These are phyloP conservation scores for Conticribra guillardii DNA, from an alignment of 108 stramenopile genomes.

Conservation along the genomic window DNA sequence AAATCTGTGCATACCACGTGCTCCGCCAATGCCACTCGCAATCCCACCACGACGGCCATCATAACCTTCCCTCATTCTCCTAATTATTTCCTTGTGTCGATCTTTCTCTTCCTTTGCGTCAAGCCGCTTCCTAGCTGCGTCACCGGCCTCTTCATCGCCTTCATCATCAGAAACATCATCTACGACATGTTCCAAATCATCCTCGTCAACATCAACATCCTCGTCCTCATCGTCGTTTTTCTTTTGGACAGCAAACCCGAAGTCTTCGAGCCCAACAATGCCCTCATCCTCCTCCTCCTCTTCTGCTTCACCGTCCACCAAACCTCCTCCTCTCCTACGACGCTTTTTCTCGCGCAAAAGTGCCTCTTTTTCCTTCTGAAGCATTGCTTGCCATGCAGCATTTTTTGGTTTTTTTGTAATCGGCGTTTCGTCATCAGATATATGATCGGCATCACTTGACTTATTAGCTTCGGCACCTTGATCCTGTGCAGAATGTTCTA, in stretches of 20 bases:
- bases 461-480: constrained; percentile 9
- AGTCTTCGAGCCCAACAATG: constrained; percentile 89
- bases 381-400: constrained; percentile 80
- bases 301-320: constrained; percentile 85
- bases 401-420: constrained; percentile 60
- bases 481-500: no score
- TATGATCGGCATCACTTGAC: not conserved
- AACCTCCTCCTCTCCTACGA: constrained; percentile 58
- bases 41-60: constrained; percentile 88
- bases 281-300: constrained; percentile 93
- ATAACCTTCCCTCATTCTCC: constrained; percentile 89
- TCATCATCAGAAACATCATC: constrained; percentile 89
- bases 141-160: constrained; percentile 89
- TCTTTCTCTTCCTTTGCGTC: constrained; percentile 82
- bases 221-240: constrained; percentile 75
- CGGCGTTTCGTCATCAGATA: constrained; percentile 10
- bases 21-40: constrained; percentile 74
- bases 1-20: constrained; percentile 78
- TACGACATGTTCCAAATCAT: constrained; percentile 86
- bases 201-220: constrained; percentile 61
- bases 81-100: constrained; percentile 86
- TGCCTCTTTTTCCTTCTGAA: constrained; percentile 69
- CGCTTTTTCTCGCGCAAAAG: constrained; percentile 61
- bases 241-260: constrained; percentile 84
- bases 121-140: constrained; percentile 58